phyloP scores from a whole-genome alignment of 805 yeast species.

The Cyberlindnera amylophila region DNA sequence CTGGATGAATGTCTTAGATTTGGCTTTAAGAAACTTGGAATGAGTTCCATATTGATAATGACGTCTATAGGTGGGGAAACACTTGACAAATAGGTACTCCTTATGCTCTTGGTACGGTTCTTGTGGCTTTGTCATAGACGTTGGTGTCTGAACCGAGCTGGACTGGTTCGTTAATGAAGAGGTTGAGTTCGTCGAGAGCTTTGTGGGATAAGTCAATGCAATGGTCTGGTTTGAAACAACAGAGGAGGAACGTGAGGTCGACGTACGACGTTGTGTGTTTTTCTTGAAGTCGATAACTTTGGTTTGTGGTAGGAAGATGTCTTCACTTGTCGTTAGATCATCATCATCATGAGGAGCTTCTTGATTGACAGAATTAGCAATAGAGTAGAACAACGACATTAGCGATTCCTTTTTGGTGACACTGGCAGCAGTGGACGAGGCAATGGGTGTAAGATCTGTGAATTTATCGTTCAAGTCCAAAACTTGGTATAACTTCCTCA shows the following conservation, averaged over 20 bases:
- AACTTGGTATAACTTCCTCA: constrained; percentile 15
- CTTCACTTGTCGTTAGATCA: too few species aligned
- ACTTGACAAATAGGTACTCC: constrained; percentile 68
- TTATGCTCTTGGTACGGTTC: constrained; percentile 33
- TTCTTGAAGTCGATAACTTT: constrained; percentile 5
- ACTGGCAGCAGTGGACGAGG: constrained; percentile 7
- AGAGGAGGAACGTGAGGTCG: constrained; percentile 8
- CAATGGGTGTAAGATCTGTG: constrained; percentile 8
- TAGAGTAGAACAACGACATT: constrained; percentile 31
- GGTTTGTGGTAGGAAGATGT: neutral
- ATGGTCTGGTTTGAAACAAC: constrained; percentile 9
- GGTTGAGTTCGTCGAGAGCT: constrained; percentile 10
- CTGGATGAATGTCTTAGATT: constrained; percentile 32
- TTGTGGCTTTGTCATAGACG: neutral
- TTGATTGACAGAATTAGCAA: constrained; percentile 24
- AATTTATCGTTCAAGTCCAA: constrained; percentile 4
- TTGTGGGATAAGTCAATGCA: constrained; percentile 1
- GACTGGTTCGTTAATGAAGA: constrained; percentile 8
- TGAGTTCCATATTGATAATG: constrained; percentile 52
- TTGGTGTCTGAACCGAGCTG: constrained; percentile 5
- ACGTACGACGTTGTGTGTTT: neutral
- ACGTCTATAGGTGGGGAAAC: constrained; percentile 79
- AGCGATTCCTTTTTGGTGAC: constrained; percentile 27
- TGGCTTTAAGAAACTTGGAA: constrained; percentile 47
- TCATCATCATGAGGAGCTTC: constrained; percentile 6